Evolutionary conservation across 169 alveolate species (phyloP).

Genomic region (Plasmodium vinckei): DNA sequence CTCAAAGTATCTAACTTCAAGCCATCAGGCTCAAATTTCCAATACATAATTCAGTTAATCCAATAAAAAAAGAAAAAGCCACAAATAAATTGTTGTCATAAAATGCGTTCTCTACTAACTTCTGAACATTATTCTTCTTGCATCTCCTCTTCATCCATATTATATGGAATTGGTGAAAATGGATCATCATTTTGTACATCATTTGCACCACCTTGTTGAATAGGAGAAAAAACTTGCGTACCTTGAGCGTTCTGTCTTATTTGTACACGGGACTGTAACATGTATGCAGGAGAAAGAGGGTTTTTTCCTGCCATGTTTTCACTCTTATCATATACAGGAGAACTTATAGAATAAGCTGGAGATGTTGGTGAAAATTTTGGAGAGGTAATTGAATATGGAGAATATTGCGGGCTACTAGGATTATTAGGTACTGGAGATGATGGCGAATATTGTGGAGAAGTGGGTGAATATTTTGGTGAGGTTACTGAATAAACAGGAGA

Average conservation of each 20-base stretch:
- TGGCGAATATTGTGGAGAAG: constrained; percentile 86
- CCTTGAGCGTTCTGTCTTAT: constrained; percentile 42
- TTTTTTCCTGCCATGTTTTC: constrained; percentile 11
- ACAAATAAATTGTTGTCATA: neutral
- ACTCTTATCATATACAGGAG: constrained; percentile 82
- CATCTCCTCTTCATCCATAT: constrained; percentile 72
- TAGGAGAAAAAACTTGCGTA: constrained; percentile 53
- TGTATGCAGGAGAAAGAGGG: constrained; percentile 69
- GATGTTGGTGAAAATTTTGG: constrained; percentile 88
- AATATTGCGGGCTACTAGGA: constrained; percentile 76
- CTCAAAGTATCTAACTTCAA: too few species aligned
- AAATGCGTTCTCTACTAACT: too few species aligned
- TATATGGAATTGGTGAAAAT: constrained; percentile 70
- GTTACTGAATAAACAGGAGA: constrained; percentile 77
- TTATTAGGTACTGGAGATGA: constrained; percentile 75
- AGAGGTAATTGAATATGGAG: constrained; percentile 36
- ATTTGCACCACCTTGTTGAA: constrained; percentile 32
- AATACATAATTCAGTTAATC: too few species aligned
- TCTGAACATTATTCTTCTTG: neutral
- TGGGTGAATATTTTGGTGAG: constrained; percentile 90
- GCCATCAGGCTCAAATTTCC: too few species aligned
- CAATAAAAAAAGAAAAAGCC: neutral
- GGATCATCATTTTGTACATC: constrained; percentile 73
- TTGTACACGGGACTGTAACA: constrained; percentile 67
- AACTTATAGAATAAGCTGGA: constrained; percentile 89